phyloP scores from a whole-genome alignment of 495 filamentous ascomycete genomes.

The Penicillium turbatum region DNA sequence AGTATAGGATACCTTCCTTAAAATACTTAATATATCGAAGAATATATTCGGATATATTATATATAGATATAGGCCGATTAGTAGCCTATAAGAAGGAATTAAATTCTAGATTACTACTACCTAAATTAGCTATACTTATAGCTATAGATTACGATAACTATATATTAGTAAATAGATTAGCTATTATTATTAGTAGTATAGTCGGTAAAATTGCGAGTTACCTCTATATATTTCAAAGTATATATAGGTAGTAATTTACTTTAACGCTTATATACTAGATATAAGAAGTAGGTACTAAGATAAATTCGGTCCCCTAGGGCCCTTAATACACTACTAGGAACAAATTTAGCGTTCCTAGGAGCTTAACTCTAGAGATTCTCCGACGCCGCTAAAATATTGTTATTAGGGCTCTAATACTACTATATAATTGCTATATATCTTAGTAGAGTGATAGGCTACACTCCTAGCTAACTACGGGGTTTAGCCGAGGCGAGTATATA shows the following conservation, averaged over 20 bases:
- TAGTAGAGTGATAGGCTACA: background rate
- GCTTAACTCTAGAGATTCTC: background rate
- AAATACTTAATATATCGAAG: background rate
- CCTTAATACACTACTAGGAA: slow-evolving; percentile 1
- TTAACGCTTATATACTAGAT: background rate
- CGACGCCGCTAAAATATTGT: background rate
- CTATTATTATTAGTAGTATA: background rate
- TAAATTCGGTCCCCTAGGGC: background rate
- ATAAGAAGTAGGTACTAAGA: background rate
- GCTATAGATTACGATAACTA: background rate
- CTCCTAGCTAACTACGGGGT: background rate
- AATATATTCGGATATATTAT: background rate
- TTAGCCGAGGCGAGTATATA: slow-evolving; percentile 1
- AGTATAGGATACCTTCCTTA: background rate
- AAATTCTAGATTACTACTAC: slow-evolving; percentile 1
- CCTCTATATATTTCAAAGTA: background rate
- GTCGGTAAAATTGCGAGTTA: background rate
- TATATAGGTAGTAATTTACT: background rate
- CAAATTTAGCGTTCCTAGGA: background rate
- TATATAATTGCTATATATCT: background rate
- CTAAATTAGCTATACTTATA: background rate
- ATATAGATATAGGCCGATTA: background rate
- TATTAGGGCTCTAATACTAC: background rate
- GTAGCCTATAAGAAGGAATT: background rate
- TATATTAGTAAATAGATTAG: background rate